A percentile compares a stretch with the other conserved stretches of the same genome.
phyloP scores from a whole-genome alignment of 495 filamentous ascomycete genomes.

The Chaetomidium leptoderma region DNA sequence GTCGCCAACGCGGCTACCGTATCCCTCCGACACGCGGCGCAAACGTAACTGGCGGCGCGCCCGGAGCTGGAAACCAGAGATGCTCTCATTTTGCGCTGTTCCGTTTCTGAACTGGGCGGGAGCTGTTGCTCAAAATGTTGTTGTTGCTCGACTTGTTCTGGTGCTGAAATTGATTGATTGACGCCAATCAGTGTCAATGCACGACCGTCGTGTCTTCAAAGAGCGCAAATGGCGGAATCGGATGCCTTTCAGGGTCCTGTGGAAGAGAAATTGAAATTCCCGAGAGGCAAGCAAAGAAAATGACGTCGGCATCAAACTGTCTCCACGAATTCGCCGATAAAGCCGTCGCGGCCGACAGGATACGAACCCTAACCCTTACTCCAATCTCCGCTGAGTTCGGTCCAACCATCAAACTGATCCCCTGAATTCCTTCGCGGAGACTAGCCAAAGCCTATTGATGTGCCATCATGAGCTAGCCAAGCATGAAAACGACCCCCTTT shows the following conservation, averaged over 20 bases:
- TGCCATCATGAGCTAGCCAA: no score
- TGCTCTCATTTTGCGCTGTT: slow-evolving; percentile 19
- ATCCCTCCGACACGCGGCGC: slow-evolving; percentile 27
- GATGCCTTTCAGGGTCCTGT: neutral
- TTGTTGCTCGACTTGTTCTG: neutral
- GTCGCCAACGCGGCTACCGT: slow-evolving; percentile 3
- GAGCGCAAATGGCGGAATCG: neutral
- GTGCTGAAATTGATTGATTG: neutral
- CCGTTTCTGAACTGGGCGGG: no score
- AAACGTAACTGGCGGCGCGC: slow-evolving; percentile 22
- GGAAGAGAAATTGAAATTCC: neutral
- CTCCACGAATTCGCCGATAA: slow-evolving; percentile 3
- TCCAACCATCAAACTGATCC: neutral
- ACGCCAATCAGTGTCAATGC: neutral
- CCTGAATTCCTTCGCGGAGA: neutral
- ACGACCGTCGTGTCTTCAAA: neutral
- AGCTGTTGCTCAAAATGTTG: neutral
- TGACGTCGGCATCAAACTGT: slow-evolving; percentile 11
- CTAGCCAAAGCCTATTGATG: no score
- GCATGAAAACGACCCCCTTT: neutral
- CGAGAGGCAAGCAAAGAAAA: slow-evolving; percentile 1
- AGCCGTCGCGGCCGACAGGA: neutral
- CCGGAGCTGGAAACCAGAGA: slow-evolving; percentile 19
- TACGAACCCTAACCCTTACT: slow-evolving; percentile 7
- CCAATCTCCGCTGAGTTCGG: neutral